Evolutionary conservation across 441 rosid species (phyloP), one percentile per base, ranked within the genome.

Genomic region (Kokia cookei): DNA sequence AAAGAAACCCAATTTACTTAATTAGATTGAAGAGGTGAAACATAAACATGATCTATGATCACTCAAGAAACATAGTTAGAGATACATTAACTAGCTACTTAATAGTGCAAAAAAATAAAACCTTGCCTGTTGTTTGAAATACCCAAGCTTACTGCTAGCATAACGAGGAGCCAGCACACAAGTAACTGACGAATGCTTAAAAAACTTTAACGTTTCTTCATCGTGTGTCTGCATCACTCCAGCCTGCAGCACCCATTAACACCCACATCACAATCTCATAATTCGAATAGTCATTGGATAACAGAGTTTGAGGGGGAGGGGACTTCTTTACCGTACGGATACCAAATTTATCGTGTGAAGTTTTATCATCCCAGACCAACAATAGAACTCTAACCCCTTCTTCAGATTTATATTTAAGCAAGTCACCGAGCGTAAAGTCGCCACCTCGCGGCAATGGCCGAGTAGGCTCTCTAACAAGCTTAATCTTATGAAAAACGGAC

Each of bases 181-280:
- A 63, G 61, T 88, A 13, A 92, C 97, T 24, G 97, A 91, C 2
- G 98, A 94, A 87, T 92, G 89, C 88, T 86, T 92, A 79, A 94
- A 91, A 78, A 91, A 92, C 81, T 87, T 92, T 68, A 74, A 65
- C 2, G 97, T 91, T 71, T 92, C 97, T 83, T 94, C 98, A 76
- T 94, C 98, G 73, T 94, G 98, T 2, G 98, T 94, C 67, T 65
- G 78, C 97, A 94, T 94, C 71, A 92, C 84, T 75, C 98, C 98
- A 74, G 67, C 66, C 98, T 94, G 89, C 88, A 77, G 19, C 67
- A 68, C 1, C 22, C 65, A 66, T 59, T 47, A 10, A 13, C 57
- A 68, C 13, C 14, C 54, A 7, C 14, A n/a, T 35, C 37, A 35
- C 14, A 37, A 62, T 62, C 66, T 62, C 66, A 62, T 35, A 61